phyloP scores from a whole-genome alignment of 1,139 yeast genomes.

The Yamadazyma epiphylla region DNA sequence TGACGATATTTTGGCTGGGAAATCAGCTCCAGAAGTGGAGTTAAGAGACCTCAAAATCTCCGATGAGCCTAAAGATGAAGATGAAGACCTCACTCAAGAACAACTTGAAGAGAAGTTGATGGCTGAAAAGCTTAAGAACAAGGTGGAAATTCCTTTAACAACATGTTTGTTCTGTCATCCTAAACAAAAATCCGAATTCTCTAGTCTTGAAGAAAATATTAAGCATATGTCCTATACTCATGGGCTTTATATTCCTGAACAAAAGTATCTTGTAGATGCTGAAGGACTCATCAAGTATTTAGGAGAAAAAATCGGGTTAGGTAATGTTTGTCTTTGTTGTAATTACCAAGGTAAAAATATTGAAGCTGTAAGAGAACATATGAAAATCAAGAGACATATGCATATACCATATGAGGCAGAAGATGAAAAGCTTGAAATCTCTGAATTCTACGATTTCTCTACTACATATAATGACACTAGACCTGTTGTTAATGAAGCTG shows the following conservation, averaged over 20 bases:
- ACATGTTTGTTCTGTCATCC: constrained; percentile 76
- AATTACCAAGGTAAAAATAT: constrained; percentile 76
- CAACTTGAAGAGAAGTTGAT: constrained; percentile 50
- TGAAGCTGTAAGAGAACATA: constrained; percentile 89
- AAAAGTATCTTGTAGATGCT: constrained; percentile 60
- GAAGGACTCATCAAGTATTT: constrained; percentile 71
- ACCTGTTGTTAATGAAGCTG: constrained; percentile 18
- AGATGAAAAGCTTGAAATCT: constrained; percentile 74
- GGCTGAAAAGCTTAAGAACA: constrained; percentile 53
- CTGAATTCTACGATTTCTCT: constrained; percentile 84
- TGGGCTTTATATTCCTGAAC: constrained; percentile 87
- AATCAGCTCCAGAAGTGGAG: constrained; percentile 16
- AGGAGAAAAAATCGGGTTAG: constrained; percentile 80
- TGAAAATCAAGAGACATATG: constrained; percentile 82
- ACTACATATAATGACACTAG: constrained; percentile 48
- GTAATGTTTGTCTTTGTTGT: constrained; percentile 83
- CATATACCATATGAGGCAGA: constrained; percentile 83
- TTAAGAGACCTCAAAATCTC: constrained; percentile 7
- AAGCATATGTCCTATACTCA: constrained; percentile 73
- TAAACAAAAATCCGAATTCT: constrained; percentile 34
- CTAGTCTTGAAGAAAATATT: constrained; percentile 55
- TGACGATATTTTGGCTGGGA: constrained; percentile 22
- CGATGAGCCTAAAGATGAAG: constrained; percentile 11
- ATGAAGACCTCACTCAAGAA: constrained; percentile 27
- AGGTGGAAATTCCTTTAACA: constrained; percentile 66